Percentiles rank a stretch among this genome's conserved stretches.
These are phyloP conservation scores for Stephanodiscus minutulus DNA, from an alignment of 108 stramenopile species.

Conservation along the genomic window DNA sequence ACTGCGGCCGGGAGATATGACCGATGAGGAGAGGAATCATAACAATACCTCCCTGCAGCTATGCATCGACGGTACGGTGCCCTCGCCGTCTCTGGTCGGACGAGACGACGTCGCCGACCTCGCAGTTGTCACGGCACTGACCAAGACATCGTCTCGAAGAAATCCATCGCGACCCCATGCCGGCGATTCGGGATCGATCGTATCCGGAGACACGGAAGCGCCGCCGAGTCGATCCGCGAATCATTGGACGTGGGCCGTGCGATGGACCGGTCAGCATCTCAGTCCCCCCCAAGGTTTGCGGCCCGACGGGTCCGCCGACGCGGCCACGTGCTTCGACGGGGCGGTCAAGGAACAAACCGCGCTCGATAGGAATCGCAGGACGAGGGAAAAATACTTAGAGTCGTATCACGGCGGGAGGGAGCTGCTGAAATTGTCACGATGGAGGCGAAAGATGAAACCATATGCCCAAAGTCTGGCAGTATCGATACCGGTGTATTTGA, in stretches of 20 bases:
- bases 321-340: conserved; percentile 36
- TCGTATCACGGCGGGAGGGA: conserved; percentile 28
- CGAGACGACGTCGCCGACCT: conserved; percentile 76
- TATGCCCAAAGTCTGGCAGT: conserved; percentile 20
- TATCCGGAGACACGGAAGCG: not conserved
- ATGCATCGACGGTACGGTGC: conserved; percentile 48
- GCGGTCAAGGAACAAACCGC: conserved; percentile 25
- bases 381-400: conserved; percentile 9
- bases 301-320: conserved; percentile 26
- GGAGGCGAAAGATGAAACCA: conserved; percentile 30
- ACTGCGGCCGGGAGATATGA: conserved; percentile 72
- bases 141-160: conserved; percentile 12
- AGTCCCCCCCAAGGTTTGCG: conserved; percentile 31
- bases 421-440: conserved; percentile 14
- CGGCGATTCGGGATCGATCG: not conserved
- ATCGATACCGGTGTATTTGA: conserved; percentile 31
- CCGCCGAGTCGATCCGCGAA: conserved; percentile 2
- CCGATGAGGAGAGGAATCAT: conserved; percentile 61
- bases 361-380: conserved; percentile 6
- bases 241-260: conserved; percentile 44
- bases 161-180: not conserved
- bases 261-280: conserved; percentile 43
- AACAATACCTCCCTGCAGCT: conserved; percentile 69
- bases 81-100: conserved; percentile 57
- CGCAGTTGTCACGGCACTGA: conserved; percentile 62